Evolutionary conservation across 2,329 filamentous ascomycete genomes (phyloP).

Genomic region (Parasarocladium wereldwijsianum): DNA sequence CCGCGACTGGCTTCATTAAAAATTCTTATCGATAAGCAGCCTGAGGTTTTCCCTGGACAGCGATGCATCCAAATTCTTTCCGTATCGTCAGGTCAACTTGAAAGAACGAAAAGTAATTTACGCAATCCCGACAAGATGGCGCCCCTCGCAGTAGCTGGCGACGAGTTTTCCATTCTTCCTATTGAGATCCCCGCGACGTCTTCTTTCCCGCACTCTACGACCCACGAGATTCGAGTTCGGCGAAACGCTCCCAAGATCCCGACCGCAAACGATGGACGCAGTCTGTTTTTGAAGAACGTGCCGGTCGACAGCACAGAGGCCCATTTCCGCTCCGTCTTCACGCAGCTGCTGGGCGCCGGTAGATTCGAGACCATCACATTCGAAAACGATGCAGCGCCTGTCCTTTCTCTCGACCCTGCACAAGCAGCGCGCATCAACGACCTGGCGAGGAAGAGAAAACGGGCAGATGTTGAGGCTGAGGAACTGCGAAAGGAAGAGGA

Average conservation of each 20-base stretch:
- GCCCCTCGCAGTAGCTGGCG: constrained; percentile 13
- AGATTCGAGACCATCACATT: constrained; percentile 69
- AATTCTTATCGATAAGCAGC: constrained; percentile 2
- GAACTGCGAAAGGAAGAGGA: constrained; percentile 43
- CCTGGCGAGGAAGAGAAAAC: constrained; percentile 25
- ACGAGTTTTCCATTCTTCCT: constrained; percentile 55
- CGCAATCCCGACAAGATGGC: constrained; percentile 13
- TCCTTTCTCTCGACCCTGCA: constrained; percentile 29
- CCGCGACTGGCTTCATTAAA: no score
- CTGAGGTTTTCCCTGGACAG: neutral
- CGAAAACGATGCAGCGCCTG: constrained; percentile 39
- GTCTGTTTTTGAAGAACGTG: constrained; percentile 81
- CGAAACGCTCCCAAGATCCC: constrained; percentile 68
- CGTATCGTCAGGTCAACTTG: no score
- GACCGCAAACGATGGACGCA: constrained; percentile 58
- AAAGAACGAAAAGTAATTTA: no score
- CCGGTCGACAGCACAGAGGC: constrained; percentile 69
- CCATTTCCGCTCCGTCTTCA: constrained; percentile 65
- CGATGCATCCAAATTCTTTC: neutral
- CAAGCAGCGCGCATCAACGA: constrained; percentile 25
- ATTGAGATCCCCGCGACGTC: constrained; percentile 49
- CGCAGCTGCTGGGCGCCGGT: constrained; percentile 58
- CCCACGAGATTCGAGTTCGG: constrained; percentile 79
- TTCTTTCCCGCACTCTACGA: constrained; percentile 45
- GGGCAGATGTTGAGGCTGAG: constrained; percentile 37